Evolutionary conservation across 2,329 filamentous ascomycete genomes (phyloP), one percentile per base, ranked within the genome.

Genomic region (Claviceps maximensis): DNA sequence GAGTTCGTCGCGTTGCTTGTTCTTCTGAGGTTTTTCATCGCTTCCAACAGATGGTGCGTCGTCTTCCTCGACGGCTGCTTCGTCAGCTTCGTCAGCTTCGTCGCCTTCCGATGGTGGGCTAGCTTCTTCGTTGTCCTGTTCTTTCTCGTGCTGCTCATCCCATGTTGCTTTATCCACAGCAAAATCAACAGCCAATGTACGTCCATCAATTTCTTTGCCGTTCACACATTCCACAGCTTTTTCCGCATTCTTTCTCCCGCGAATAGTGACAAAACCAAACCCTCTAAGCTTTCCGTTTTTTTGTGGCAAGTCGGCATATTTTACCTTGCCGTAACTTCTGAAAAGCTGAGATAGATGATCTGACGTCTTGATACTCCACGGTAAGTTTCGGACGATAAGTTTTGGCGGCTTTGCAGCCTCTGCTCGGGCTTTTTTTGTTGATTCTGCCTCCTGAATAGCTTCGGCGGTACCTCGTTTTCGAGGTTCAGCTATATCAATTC

Each of bases 171-270:
- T 95, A 56, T 96, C 89, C 3, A 97, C 89, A 33, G 94, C 91
- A 88, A 89, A 98, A 70, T 98, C 93, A 7, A 98, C 93, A 29
- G 91, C 93, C 56, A 98, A 69, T 9, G 84, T 86, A 61, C 93
- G 80, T 2, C 90, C 93, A 65, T 95, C 90, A 21, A 98, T 77
- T 56, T 86, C 81, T 66, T 88, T 96, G 54, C 91, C 93, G 68
- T 97, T 98, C 59, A 97, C 74, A 23, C 77, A 82, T 55, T 85
- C 82, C 54, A 98, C 75, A 2, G 93, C 93, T 66, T 83, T 89
- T 68, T 97, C 87, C 0, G 93, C 91, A 67, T 97, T 95, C 70
- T 89, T 91, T 63, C 78, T 83, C 44, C 90, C 89, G 55, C 90
- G 79, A 67, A 98, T 77, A 12, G 91, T 86, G 55, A 98, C 83